Base-by-base conservation (phyloP, 768 basidiomycete genomes). In the Lactarius hatsudake region DNA sequence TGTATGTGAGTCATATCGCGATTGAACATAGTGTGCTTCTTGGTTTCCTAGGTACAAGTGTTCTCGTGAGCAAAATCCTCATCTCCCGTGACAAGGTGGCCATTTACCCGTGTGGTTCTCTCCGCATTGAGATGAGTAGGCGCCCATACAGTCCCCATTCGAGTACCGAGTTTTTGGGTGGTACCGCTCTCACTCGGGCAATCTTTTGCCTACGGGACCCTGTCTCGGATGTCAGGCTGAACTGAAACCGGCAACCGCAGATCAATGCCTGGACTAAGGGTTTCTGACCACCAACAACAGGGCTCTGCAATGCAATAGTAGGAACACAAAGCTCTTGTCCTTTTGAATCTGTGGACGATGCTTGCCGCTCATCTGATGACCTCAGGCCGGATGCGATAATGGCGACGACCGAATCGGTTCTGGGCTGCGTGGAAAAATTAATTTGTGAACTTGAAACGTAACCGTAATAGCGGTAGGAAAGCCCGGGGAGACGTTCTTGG, bases 1-100 rank as follows among this genome's bases (percentile, higher is more conserved):
- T 63, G 56, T 62, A 63, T 66, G 59, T 66, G 48, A 48, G 65
- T 62, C 48, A 56, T 66, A 58, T 58, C 60, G 26, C 62, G 34
- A 34, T 54, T 36, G 61, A 42, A 53, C 38, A 36, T 63, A 3
- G 18, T 28, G 62, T 63, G 40, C 40, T 63, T 63, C 62, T 12
- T 54, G 66, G 51, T 32, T 57, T 36, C 55, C 28, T 36, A 58
- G 65, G 45, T 48, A 32, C 36, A 34, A 51, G 32, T 20, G 56
- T 43, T 42, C 56, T n/a, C 56, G 7, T 62, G 17, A 57, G 26
- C 20, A 32, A 28, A 53, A 51, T 23, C 23, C 23, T 51, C 12
- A 5, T 15, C 51, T 53, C 23, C 48, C 5, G 45, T 48, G 20
- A 23, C 45, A 48, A 45, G 48, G 51, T 53, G n/a, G 12, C 4